phyloP scores from a whole-genome alignment of 2,329 filamentous ascomycete genomes.

The Penicillium sp. region DNA sequence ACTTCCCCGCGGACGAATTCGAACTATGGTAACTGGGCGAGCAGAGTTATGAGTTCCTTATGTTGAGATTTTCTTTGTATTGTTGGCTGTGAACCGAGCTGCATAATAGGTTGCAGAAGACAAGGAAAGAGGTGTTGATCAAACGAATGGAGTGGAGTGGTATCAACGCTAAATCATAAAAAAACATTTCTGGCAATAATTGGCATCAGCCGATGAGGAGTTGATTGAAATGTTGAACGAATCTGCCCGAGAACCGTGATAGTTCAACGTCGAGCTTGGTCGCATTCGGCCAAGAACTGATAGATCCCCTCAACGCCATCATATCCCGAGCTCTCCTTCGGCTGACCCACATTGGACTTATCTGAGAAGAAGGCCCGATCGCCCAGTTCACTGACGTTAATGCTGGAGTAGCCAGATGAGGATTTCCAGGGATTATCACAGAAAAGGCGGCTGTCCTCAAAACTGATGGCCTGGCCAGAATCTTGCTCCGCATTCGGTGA shows the following conservation, averaged over 20 bases:
- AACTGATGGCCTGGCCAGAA: conserved; percentile 31
- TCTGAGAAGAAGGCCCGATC: conserved; percentile 39
- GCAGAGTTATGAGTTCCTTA: too few species aligned
- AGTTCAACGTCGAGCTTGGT: conserved; percentile 42
- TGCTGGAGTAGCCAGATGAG: conserved; percentile 53
- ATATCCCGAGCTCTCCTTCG: conserved; percentile 47
- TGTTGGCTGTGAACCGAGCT: too few species aligned
- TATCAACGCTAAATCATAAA: conserved; percentile 20
- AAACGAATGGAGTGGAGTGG: conserved; percentile 25
- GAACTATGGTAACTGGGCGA: too few species aligned
- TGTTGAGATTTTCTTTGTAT: too few species aligned
- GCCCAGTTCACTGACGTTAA: conserved; percentile 50
- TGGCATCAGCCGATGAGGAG: too few species aligned
- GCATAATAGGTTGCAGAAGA: too few species aligned
- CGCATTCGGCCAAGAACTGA: conserved; percentile 59
- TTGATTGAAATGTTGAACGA: too few species aligned
- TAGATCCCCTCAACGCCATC: conserved; percentile 62
- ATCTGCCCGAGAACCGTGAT: too few species aligned
- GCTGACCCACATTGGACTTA: conserved; percentile 32
- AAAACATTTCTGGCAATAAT: too few species aligned
- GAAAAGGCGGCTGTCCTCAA: conserved; percentile 42
- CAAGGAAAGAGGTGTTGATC: conserved; percentile 2
- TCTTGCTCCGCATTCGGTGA: conserved; percentile 22
- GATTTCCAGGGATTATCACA: conserved; percentile 51
- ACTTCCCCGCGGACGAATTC: too few species aligned